Conservation (phyloP, 2,329 filamentous ascomycete genomes). For the Sporothrix globosa region DNA sequence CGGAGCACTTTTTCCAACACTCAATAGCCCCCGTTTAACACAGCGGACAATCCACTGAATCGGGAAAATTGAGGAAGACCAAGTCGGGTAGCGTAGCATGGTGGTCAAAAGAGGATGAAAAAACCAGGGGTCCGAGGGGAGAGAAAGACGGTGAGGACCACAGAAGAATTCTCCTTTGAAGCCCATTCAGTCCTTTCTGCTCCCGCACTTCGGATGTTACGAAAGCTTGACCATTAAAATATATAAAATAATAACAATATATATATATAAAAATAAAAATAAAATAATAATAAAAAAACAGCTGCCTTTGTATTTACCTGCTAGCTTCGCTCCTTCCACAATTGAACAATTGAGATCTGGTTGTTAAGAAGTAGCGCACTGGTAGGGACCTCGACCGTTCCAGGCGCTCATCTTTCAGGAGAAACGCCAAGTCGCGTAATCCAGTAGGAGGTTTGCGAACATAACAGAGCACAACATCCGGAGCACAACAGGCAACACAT, state of each 20-base stretch:
- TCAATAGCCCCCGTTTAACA: no score
- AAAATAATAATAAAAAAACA: no score
- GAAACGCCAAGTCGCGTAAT: background rate
- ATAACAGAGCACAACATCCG: background rate
- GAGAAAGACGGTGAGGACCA: conserved; percentile 18
- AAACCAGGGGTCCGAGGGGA: background rate
- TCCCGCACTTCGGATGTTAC: background rate
- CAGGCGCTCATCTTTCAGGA: background rate
- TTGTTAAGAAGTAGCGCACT: no score
- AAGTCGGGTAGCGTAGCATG: background rate
- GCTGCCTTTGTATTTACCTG: background rate
- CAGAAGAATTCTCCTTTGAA: background rate
- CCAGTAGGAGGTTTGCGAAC: background rate
- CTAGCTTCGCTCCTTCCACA: background rate
- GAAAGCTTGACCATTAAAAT: background rate
- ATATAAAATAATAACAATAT: no score
- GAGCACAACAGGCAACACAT: background rate
- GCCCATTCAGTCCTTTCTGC: background rate
- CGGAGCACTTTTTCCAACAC: background rate
- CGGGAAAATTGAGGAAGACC: background rate
- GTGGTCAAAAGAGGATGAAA: background rate
- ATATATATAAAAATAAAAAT: no score
- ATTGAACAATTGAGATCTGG: conserved; percentile 10
- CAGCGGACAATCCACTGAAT: background rate
- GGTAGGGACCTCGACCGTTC: background rate